Base-by-base conservation (phyloP, 176 grass and related monocot species). In the Carex littledalei region DNA sequence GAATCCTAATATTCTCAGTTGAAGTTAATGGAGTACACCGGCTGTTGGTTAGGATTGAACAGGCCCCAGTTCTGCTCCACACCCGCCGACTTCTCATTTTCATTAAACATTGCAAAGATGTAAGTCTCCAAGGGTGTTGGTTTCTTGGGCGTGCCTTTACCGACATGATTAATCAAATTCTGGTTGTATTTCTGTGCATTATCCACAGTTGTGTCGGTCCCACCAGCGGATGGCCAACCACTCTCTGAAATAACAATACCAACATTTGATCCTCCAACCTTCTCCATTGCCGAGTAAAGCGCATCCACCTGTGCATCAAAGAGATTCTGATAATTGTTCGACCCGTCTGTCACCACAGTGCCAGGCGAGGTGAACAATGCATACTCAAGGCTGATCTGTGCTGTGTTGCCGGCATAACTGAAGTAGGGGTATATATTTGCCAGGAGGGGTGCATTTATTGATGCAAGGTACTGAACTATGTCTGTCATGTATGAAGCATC, bases 101-200 rank as follows among this genome's bases (percentile, higher is more conserved):
- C 92, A 68, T 97, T 94, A 86, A 97, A 97, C 91, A 97, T 85
- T 17, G 89, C 94, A 68, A 97, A 97, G 31, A 94, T 73, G 83
- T 92, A 97, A 0, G 91, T 41, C 85, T 94, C 88, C 54, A 94
- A 9, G 14, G 52, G 16, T 41, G 66, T 49, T 4, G 91, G 68
- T 34, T 24, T 78, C 67, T 85, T 93, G 21, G 94, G 94, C 14
- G 92, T 97, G 14, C 94, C 94, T 1, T 74, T n/a, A 2, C 82
- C 11, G 1, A 94, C 90, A 14, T 97, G 90, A 8, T 57, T 67
- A 22, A 97, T 90, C 81, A 94, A 61, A 8, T 88, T 88, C 77
- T 97, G 92, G 82, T 94, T 97, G 78, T 94, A 97, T 1, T 52
- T 74, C 59, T 29, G 57, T 5, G 94, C 94, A 80, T 94, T 97